These are phyloP conservation scores for Aspergillus bridgeri DNA, from an alignment of 495 filamentous ascomycete genomes.

Conservation along the genomic window DNA sequence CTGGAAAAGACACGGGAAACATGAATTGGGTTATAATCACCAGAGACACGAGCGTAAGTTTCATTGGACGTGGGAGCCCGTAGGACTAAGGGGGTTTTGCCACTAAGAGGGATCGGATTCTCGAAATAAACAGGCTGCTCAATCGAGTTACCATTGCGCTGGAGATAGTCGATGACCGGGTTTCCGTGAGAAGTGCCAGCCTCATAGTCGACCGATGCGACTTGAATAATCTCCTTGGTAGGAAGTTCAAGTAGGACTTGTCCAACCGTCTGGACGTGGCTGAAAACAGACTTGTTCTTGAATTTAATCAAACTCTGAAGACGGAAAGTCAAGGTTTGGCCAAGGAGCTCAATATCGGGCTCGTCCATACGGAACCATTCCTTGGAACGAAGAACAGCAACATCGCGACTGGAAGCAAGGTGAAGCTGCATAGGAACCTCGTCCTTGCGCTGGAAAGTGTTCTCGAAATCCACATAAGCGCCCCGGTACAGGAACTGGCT, in stretches of 20 bases:
- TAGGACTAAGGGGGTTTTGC: constrained; percentile 80
- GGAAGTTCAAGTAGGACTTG: constrained; percentile 92
- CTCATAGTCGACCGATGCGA: constrained; percentile 92
- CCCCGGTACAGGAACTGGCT: constrained; percentile 97
- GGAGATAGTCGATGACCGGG: constrained; percentile 92
- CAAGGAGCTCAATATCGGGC: constrained; percentile 74
- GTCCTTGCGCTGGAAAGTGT: constrained; percentile 96
- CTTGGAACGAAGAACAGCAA: constrained; percentile 90
- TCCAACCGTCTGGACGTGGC: constrained; percentile 85
- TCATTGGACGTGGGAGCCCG: constrained; percentile 96
- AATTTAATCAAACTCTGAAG: constrained; percentile 85
- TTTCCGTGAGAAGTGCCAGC: constrained; percentile 89
- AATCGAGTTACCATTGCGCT: constrained; percentile 86
- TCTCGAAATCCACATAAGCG: constrained; percentile 87
- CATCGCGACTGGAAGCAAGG: constrained; percentile 78
- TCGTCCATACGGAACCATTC: constrained; percentile 92
- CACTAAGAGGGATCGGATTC: constrained; percentile 91
- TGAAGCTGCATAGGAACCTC: constrained; percentile 95
- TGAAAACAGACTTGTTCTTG: constrained; percentile 93
- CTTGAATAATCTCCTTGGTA: constrained; percentile 96
- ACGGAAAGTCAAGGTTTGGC: constrained; percentile 94
- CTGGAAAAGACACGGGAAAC: constrained; percentile 93
- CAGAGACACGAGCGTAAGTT: constrained; percentile 94
- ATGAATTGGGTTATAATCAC: constrained; percentile 98
- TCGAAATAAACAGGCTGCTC: constrained; percentile 98